Evolutionary conservation across 2,329 filamentous ascomycete genomes (phyloP).

Genomic region (Penicillium corylophilum): DNA sequence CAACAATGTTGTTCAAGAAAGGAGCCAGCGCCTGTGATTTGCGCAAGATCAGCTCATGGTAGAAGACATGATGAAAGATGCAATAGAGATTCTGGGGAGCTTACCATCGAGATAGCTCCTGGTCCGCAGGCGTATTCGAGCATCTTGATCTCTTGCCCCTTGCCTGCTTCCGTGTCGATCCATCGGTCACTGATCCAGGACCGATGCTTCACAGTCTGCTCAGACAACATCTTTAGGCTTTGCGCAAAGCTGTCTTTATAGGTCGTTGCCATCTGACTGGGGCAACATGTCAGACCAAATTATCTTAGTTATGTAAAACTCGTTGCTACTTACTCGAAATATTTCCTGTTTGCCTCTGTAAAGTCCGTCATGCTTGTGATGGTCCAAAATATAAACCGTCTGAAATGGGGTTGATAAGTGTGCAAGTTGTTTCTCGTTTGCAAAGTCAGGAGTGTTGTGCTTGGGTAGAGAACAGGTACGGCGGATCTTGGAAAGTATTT

Average conservation of each 20-base stretch:
- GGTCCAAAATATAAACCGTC: background rate
- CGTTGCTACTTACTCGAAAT: slow-evolving; percentile 40
- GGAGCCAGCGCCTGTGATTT: slow-evolving; percentile 57
- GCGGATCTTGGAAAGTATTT: slow-evolving; percentile 2
- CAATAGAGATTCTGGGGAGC: background rate
- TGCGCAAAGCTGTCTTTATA: slow-evolving; percentile 61
- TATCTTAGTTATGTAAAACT: background rate
- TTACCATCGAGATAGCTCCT: slow-evolving; percentile 63
- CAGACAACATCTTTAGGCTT: slow-evolving; percentile 54
- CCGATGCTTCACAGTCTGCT: slow-evolving; percentile 53
- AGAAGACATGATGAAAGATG: background rate
- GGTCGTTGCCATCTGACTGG: slow-evolving; percentile 52
- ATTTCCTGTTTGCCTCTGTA: slow-evolving; percentile 38
- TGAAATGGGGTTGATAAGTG: background rate
- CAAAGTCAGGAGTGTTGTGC: background rate
- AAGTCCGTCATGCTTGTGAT: slow-evolving; percentile 31
- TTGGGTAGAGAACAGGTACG: background rate
- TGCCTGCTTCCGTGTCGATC: slow-evolving; percentile 32
- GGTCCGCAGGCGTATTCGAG: slow-evolving; percentile 78
- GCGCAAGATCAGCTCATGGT: slow-evolving; percentile 24
- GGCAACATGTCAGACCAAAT: background rate
- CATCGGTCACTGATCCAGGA: slow-evolving; percentile 64
- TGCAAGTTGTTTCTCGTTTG: background rate
- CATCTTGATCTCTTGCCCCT: slow-evolving; percentile 47
- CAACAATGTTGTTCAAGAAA: slow-evolving; percentile 62